A percentile compares a stretch with the other conserved stretches of the same genome.
These are phyloP conservation scores for Neurospora tetraspora DNA, from an alignment of 495 filamentous ascomycete species.

Conservation along the genomic window DNA sequence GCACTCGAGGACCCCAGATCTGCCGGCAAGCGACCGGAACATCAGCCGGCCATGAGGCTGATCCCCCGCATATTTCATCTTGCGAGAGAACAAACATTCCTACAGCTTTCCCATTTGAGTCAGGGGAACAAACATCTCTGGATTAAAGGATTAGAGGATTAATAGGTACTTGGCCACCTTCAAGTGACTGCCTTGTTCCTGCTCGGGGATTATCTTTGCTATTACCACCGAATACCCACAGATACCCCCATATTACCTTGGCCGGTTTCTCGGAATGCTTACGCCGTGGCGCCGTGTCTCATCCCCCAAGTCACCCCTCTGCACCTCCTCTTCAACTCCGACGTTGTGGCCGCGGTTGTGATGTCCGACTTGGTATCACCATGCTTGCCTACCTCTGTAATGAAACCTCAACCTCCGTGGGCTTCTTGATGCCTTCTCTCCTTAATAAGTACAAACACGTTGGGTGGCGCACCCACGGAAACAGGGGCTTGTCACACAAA, in stretches of 20 bases:
- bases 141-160: background rate
- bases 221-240: background rate
- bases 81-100: background rate
- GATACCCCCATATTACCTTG: background rate
- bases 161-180: background rate
- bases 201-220: background rate
- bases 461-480: background rate
- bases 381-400: background rate
- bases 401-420: background rate
- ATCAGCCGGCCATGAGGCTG: slow-evolving; percentile 17
- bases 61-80: slow-evolving; percentile 4
- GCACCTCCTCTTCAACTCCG: background rate
- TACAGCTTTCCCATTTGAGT: background rate
- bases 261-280: background rate
- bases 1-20: slow-evolving; percentile 12
- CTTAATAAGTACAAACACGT: background rate
- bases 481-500: background rate
- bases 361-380: background rate
- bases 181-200: background rate
- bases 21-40: slow-evolving; percentile 18
- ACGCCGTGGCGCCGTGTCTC: background rate
- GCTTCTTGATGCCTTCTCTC: background rate
- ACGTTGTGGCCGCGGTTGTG: background rate
- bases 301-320: background rate
- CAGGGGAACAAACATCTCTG: background rate